Evolutionary conservation across 192 early-diverging fungal species (phyloP), one percentile per base, ranked within the genome.

Genomic region (Paraglomus brasilianum): DNA sequence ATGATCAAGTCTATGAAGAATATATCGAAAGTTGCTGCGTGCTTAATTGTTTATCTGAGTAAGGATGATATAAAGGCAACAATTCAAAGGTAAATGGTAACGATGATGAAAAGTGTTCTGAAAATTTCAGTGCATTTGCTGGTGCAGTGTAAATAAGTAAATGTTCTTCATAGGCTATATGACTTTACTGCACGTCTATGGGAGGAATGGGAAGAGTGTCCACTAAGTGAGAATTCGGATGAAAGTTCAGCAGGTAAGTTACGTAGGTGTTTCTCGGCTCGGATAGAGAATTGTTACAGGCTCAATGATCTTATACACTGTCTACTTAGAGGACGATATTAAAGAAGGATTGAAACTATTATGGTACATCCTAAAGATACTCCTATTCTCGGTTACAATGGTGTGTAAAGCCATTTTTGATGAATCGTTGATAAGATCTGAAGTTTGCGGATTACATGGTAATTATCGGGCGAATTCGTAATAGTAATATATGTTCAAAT

Each of bases 381-480:
- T 82, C 5, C 49, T 81, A 5, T 85, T 85, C 72, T 71, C 80
- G 2, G 75, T 78, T 42, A 86, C 84, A 6, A 80, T 77, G 43
- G 78, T 86, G 36, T 75, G 81, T 38, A 77, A 78, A 10, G 30
- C 77, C 0, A 60, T 81, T 38, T 72, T 75, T 11, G 77, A 79
- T 22, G 69, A 64, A 60, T 73, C 65, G 13, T 62, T 72, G 11
- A 17, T 69, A 8, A 52, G 66, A 2, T 40, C 71, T 39, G 63
- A 71, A 71, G 72, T 59, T 55, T 70, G 22, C 38, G 36, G 19
- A 56, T 42, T 15, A 21, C 39, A 40, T 22, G 69, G 69, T 48
- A 36, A n/a, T n/a, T n/a, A n/a, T n/a, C n/a, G 41, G 22, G 49
- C 21, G 36, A 17, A 59, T 24, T 15, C 22, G 5, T 22, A 30